Evolutionary conservation across 108 stramenopile genomes (phyloP), one percentile per base, ranked within the genome.

Genomic region (Stephanodiscus minutulus): DNA sequence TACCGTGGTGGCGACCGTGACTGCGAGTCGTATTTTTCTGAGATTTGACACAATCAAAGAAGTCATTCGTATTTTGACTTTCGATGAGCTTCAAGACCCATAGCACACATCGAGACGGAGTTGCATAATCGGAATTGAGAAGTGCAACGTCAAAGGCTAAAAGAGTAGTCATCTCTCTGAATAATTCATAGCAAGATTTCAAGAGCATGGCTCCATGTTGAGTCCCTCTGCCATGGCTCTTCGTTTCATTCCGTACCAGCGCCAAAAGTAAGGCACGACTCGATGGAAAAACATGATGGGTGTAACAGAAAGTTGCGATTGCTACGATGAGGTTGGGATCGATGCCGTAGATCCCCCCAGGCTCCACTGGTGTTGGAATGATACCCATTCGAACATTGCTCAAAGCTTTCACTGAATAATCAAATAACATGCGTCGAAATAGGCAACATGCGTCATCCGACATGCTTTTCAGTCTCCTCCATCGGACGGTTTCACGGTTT

Each of bases 381-480:
- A 17, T 66, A 2, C 43, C 53, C 12, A 12, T 22, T 28, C 63
- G 37, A 36, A n/a, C 8, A 28, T 20, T 47, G 31, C 43, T 58
- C 46, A 46, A 22, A 36, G 43, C 69, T 25, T 24, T 64, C 5
- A 17, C 64, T 39, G 63, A n/a, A 11, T 70, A 44, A 28, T 70
- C 67, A 1, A 64, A 50, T 24, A 59, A 0, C 76, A 77, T 77
- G 29, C 49, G 67, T 57, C 57, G 68, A 33, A 70, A 77, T 41
- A 77, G 53, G 46, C 36, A 33, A 0, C 46, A 27, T 47, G 68
- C 37, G n/a, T 77, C 76, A 50, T 77, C 76, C 1, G 60, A 33
- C 76, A 77, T 70, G 39, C 76, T 77, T 47, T 68, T 70, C 25
- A 77, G 69, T 36, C 76, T 60, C 24, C 63, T 56, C 76, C 76